Percentiles rank a stretch among this genome's conserved stretches.
These are phyloP conservation scores for Aspergillus ellipticus DNA, from an alignment of 495 filamentous ascomycete species.

Conservation along the genomic window DNA sequence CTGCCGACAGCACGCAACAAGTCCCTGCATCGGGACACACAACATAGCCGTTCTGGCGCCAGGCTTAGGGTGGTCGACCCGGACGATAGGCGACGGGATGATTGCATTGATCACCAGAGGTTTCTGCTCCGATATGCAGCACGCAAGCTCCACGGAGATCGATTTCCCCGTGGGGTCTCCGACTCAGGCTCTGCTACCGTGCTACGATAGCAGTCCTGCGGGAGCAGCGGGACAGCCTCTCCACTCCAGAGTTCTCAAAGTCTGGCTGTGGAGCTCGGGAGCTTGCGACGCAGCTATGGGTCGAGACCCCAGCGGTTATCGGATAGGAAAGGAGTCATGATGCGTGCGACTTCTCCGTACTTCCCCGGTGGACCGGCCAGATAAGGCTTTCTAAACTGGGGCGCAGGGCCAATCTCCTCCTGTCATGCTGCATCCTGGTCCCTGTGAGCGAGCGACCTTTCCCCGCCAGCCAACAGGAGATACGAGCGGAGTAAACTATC, in stretches of 20 bases:
- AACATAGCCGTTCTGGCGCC: background rate
- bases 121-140: background rate
- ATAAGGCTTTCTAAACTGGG: background rate
- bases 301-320: background rate
- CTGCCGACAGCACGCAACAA: background rate
- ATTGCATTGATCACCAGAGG: background rate
- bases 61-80: background rate
- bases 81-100: background rate
- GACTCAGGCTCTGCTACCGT: background rate
- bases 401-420: background rate
- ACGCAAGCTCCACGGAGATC: slow-evolving; percentile 1
- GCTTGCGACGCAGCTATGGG: slow-evolving; percentile 1
- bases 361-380: background rate
- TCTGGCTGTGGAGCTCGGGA: background rate
- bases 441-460: background rate
- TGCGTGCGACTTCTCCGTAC: background rate
- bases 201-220: background rate
- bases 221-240: background rate
- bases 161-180: slow-evolving; percentile 2
- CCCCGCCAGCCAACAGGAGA: background rate
- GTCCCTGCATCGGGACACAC: slow-evolving; percentile 2
- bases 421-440: background rate
- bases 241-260: background rate
- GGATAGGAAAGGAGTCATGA: background rate
- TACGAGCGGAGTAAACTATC: background rate